A percentile compares a stretch with the other conserved stretches of the same genome.
Evolutionary conservation across 2,329 filamentous ascomycete genomes (phyloP).

Genomic region (Alternaria tenuissima): DNA sequence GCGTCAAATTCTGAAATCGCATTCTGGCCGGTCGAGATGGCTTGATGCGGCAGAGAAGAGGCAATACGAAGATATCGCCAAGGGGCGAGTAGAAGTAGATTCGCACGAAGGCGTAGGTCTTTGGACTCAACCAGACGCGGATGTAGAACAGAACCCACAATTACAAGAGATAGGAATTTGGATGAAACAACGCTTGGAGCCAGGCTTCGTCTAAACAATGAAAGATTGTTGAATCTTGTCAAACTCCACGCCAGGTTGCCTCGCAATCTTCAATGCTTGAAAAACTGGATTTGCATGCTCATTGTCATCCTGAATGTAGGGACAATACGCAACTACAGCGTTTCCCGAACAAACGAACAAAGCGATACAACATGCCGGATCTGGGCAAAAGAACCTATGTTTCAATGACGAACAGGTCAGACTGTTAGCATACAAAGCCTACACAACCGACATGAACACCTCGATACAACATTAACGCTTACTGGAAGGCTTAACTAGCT

Average conservation of each 20-base stretch:
- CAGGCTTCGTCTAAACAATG: neutral
- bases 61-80: slow-evolving; percentile 38
- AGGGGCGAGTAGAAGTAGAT: slow-evolving; percentile 28
- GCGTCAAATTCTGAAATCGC: slow-evolving; percentile 39
- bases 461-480: neutral
- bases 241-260: neutral
- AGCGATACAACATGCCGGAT: neutral
- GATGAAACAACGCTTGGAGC: slow-evolving; percentile 37
- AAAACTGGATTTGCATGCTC: too few species aligned
- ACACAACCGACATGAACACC: neutral
- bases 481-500: neutral
- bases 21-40: slow-evolving; percentile 34
- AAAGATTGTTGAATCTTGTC: neutral
- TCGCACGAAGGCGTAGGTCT: slow-evolving; percentile 30
- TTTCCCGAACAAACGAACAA: neutral
- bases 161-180: slow-evolving; percentile 36
- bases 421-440: neutral
- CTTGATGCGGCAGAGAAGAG: slow-evolving; percentile 38
- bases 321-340: neutral
- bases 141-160: slow-evolving; percentile 14
- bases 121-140: slow-evolving; percentile 31
- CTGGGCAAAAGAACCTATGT: fast-evolving
- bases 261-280: neutral
- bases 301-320: neutral
- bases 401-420: neutral